Conservation (phyloP, 2,329 filamentous ascomycete genomes). For the Alternaria arbusti region DNA sequence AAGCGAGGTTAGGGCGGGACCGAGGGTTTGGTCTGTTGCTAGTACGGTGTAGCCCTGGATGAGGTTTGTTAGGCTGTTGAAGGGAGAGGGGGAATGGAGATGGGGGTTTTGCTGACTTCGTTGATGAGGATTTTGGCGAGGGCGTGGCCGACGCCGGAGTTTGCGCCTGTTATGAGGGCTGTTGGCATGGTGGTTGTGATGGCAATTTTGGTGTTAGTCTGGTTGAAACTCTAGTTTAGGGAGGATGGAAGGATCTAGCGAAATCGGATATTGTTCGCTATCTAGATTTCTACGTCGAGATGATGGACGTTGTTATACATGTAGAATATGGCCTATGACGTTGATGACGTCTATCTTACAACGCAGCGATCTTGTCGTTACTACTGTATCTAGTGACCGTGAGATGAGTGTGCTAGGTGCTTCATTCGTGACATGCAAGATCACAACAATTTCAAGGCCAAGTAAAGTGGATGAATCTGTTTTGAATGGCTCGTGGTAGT, state of each 20-base stretch:
- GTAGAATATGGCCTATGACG: not conserved
- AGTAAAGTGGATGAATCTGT: not conserved
- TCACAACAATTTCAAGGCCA: not conserved
- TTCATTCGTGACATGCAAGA: not conserved
- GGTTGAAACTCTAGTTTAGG: not conserved
- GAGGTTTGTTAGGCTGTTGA: not conserved
- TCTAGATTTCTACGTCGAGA: no score
- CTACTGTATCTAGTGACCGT: not conserved
- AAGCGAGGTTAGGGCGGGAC: constrained; percentile 39
- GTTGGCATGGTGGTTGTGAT: constrained; percentile 39
- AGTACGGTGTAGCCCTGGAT: constrained; percentile 42
- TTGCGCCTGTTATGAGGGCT: constrained; percentile 51
- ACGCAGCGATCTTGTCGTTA: not conserved
- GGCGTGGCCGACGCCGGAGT: constrained; percentile 51
- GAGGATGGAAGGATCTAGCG: not conserved
- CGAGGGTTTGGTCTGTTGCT: constrained; percentile 38
- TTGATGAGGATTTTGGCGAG: constrained; percentile 40
- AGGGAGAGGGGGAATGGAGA: not conserved
- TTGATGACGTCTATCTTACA: constrained; percentile 3
- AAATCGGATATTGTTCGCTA: no score
- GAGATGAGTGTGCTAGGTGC: not conserved
- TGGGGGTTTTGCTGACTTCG: constrained; percentile 20
- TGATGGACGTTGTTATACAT: not conserved
- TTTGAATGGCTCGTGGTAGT: not conserved
- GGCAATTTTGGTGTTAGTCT: not conserved